Percentiles rank a stretch among this genome's conserved stretches.
phyloP scores from a whole-genome alignment of 441 rosid species.

The Dalechampia spathulata region DNA sequence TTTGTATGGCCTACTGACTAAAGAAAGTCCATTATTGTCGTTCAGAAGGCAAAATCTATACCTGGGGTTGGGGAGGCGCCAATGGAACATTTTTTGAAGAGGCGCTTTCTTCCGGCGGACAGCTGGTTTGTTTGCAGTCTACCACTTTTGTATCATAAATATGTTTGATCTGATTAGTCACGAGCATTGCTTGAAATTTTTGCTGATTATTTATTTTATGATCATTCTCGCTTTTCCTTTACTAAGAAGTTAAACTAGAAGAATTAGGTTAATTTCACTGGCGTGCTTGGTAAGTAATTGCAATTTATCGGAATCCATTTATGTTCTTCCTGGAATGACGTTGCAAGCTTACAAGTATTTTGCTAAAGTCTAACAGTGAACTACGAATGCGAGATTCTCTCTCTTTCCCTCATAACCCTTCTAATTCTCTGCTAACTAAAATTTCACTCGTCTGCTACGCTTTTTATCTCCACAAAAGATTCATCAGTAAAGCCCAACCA shows the following conservation, averaged over 20 bases:
- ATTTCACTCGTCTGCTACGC: no score
- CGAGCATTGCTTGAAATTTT: not conserved
- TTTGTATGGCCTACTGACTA: not conserved
- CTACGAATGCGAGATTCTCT: no score
- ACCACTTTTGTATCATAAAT: not conserved
- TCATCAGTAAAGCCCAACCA: not conserved
- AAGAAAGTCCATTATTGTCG: constrained; percentile 11
- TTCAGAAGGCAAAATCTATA: constrained; percentile 65
- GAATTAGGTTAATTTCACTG: no score
- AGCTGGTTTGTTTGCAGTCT: constrained; percentile 51
- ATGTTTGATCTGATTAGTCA: not conserved
- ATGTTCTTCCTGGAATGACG: not conserved
- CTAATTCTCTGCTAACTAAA: no score
- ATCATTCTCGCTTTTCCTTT: not conserved
- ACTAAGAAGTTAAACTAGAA: not conserved
- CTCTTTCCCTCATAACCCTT: no score
- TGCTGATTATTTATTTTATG: not conserved
- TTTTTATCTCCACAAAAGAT: no score
- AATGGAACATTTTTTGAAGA: constrained; percentile 82
- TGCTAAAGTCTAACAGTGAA: no score
- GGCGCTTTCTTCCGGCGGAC: constrained; percentile 88
- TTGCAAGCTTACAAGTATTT: no score
- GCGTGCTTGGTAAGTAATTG: no score
- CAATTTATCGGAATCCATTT: not conserved
- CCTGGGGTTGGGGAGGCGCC: constrained; percentile 99